phyloP scores from a whole-genome alignment of 1,284 basidiomycete genomes.

The Pascua sp. region DNA sequence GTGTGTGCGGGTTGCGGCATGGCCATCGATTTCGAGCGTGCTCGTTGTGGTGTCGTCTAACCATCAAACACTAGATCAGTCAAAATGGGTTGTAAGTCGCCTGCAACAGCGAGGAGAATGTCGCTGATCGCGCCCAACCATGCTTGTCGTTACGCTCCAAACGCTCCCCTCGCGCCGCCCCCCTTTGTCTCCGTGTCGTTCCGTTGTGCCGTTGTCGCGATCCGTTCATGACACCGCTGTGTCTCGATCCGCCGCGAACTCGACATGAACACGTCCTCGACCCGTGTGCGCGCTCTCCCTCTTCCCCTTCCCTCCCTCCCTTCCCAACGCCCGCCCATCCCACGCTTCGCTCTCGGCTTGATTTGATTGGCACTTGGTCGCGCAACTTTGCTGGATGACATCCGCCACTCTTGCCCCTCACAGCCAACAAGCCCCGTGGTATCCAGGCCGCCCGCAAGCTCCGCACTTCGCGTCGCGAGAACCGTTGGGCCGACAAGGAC shows the following conservation, averaged over 20 bases:
- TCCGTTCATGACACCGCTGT: no score
- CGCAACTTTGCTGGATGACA: neutral
- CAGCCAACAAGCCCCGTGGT: constrained; percentile 95
- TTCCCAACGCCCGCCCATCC: no score
- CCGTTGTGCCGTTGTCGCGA: no score
- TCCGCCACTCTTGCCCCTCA: neutral
- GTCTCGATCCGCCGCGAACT: neutral
- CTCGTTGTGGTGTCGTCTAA: constrained; percentile 12
- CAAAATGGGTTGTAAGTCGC: constrained; percentile 50
- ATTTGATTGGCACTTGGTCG: neutral
- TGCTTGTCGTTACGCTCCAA: no score
- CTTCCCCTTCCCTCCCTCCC: neutral
- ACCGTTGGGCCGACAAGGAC: constrained; percentile 99
- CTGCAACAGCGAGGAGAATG: neutral
- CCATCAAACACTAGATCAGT: constrained; percentile 31
- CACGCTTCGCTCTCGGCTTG: neutral
- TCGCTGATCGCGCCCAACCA: constrained; percentile 8
- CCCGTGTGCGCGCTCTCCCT: neutral
- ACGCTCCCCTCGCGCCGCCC: neutral
- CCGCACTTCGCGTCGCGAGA: constrained; percentile 86
- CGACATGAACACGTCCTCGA: neutral
- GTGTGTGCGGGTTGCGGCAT: neutral
- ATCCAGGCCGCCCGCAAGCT: constrained; percentile 99
- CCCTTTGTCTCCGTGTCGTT: no score
- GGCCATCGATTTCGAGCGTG: neutral